These are phyloP conservation scores for Peronospora destructor DNA, from an alignment of 352 stramenopile genomes.

Conservation along the genomic window DNA sequence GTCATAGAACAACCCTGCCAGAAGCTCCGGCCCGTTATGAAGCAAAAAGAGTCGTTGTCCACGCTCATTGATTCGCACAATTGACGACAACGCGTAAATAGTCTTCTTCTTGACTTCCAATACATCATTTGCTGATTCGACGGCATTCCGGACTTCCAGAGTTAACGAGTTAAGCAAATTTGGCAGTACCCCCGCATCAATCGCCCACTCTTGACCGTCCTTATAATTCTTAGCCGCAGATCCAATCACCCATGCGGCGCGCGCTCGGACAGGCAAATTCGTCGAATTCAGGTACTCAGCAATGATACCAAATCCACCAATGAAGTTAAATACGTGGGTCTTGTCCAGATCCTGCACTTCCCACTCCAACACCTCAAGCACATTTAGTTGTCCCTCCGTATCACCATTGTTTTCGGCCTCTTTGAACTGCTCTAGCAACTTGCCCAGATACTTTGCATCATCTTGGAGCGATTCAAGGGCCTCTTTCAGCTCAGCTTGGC, in stretches of 20 bases:
- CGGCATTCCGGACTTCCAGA: constrained; percentile 22
- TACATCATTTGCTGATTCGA: constrained; percentile 24
- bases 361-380: constrained; percentile 72
- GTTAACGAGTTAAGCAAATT: constrained; percentile 54
- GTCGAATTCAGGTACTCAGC: constrained; percentile 67
- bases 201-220: constrained; percentile 75
- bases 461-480: constrained; percentile 73
- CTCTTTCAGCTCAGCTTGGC: constrained; percentile 73
- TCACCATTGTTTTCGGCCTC: constrained; percentile 48
- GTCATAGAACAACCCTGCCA: constrained; percentile 40
- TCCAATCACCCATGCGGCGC: constrained; percentile 64
- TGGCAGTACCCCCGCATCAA: constrained; percentile 63
- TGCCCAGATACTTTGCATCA: constrained; percentile 67
- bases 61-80: constrained; percentile 62
- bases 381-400: constrained; percentile 39
- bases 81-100: constrained; percentile 68
- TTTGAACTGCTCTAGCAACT: constrained; percentile 65
- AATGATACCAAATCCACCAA: constrained; percentile 72
- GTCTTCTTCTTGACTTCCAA: constrained; percentile 82
- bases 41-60: constrained; percentile 56
- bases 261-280: constrained; percentile 48
- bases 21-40: constrained; percentile 33
- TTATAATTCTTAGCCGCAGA: constrained; percentile 81
- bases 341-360: constrained; percentile 87
- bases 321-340: constrained; percentile 82